Conservation (phyloP, 495 filamentous ascomycete species). For the Trichoderma virens region DNA sequence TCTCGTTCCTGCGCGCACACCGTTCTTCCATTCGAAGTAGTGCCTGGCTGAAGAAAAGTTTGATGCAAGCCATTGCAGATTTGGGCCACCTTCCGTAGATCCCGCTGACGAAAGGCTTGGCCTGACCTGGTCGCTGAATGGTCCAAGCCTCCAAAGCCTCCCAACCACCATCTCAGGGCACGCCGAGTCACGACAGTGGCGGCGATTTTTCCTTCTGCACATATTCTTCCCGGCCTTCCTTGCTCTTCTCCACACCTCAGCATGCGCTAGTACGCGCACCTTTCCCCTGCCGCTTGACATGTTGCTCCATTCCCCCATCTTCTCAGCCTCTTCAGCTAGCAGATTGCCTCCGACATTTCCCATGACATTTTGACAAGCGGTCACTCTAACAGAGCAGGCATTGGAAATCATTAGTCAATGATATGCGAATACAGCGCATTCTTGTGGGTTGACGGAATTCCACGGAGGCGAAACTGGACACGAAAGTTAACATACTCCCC, state of each 20-base stretch:
- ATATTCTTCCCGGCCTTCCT: not conserved
- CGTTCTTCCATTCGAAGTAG: not conserved
- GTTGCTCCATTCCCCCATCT: not conserved
- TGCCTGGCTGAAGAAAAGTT: not conserved
- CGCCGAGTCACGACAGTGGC: not conserved
- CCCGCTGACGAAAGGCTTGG: conserved; percentile 1
- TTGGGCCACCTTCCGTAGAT: not conserved
- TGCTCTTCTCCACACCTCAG: not conserved
- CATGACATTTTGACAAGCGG: not conserved
- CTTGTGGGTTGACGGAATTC: not conserved
- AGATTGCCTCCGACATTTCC: conserved; percentile 5
- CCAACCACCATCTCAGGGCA: not conserved
- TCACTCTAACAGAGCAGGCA: not conserved
- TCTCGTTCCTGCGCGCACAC: not conserved
- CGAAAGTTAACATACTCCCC: not conserved
- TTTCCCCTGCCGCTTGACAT: not conserved
- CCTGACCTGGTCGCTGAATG: not conserved
- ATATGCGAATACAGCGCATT: not conserved
- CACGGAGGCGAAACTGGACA: not conserved
- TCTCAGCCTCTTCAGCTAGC: not conserved
- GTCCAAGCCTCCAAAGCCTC: conserved; percentile 4
- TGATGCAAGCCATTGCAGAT: not conserved
- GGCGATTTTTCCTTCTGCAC: conserved; percentile 6
- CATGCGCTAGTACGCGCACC: not conserved
- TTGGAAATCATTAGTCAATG: not conserved